Evolutionary conservation across 2,329 filamentous ascomycete genomes (phyloP), one percentile per base, ranked within the genome.

Genomic region (Cyphellophora europaea): DNA sequence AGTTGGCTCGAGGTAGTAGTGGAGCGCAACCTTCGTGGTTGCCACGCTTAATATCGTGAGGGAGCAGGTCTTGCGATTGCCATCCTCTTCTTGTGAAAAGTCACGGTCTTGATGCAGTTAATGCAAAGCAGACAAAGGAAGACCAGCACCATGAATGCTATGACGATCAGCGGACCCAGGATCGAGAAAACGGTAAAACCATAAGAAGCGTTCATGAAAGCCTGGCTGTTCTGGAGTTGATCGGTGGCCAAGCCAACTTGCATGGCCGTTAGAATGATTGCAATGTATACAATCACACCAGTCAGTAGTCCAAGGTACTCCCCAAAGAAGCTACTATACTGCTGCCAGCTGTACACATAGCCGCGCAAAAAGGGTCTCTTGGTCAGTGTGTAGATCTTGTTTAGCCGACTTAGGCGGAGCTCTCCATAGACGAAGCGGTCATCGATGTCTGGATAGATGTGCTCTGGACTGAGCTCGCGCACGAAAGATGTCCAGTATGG

Each of bases 141-240:
- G 6, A 34, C 30, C 4, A 35, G 5, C 8, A 35, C 12, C 10
- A 35, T 19, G 19, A 38, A 11, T 13, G 36, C 43, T 15, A 40
- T 32, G n/a, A 37, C 40, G 15, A 48, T 34, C 6, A 66, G 41
- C 1, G 65, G 66, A 3, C 51, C 57, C 5, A 68, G 11, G 16
- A 71, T 66, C 0, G 63, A 55, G 36, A 72, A 69, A 4, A 70
- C 48, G 3, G 63, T 61, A 36, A 73, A 70, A 2, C 65, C 66
- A 39, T 66, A 67, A 1, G 61, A 61, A 1, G 58, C 65, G 6
- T 37, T 33, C 44, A 65, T 58, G 44, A 72, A 74, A 0, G 45
- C 36, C 0, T 39, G n/a, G 40, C 57, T 63, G 1, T 51, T 14
- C 6, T 28, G 8, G 2, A 58, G 37, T 4, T 32, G 19, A 4